Evolutionary conservation across 1,284 basidiomycete species (phyloP), one percentile per base, ranked within the genome.

Genomic region (Cystobasidium sp.): DNA sequence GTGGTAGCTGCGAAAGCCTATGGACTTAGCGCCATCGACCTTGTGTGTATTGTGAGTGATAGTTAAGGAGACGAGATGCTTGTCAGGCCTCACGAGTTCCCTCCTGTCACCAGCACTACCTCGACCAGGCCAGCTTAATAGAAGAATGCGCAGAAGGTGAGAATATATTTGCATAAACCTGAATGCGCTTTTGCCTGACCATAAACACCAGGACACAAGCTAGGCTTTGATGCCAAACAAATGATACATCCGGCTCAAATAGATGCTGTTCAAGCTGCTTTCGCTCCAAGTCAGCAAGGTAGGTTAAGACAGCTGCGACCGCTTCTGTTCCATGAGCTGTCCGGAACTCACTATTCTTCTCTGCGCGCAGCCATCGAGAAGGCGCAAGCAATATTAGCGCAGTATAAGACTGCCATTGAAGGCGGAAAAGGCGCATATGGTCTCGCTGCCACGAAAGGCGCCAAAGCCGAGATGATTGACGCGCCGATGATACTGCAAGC

Each of bases 211-310:
- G 67, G 70, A 14, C 56, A 43, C 39, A 62, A 59, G 8, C 70
- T 46, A 43, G 53, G 51, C 12, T 39, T 49, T 16, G 39, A 59
- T 20, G 46, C 31, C 47, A 77, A 94, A 91, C 94, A 97, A 92
- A 93, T 92, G 0, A 96, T 98, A 66, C 95, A 98, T 83, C 94
- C 95, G 0, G 85, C 84, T 14, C 95, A 98, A 82, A 88, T 97
- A 3, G 87, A 88, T 24, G 84, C 86, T 6, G 93, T 96, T 51
- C 92, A 94, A 77, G 83, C 86, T 4, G 89, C 89, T 0, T 97
- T 91, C 81, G 87, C 91, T 0, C 94, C 94, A 0, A 88, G 88
- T 0, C 82, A 86, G 20, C 83, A 88, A 82, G 92, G 93, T 89
- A 76, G 69, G 78, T n/a, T 47, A 52, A 6, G 43, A 22, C 7